Percentiles rank a stretch among this genome's conserved stretches.
Conservation (phyloP, 2,329 filamentous ascomycete genomes). For the Fusarium penzigii region DNA sequence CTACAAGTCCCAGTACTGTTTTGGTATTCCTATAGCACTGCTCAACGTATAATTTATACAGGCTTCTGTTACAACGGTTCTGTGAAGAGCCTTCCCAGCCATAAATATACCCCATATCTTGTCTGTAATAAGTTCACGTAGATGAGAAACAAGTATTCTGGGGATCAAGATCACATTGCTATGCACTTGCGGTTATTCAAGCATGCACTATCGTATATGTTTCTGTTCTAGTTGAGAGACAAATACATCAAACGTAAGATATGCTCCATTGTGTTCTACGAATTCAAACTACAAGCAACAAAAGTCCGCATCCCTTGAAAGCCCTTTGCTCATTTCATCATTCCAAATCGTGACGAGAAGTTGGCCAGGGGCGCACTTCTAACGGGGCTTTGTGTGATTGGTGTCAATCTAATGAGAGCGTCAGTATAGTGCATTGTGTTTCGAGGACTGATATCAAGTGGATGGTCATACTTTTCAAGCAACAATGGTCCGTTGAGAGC, state of each 20-base stretch:
- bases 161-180: too few relatives aligned
- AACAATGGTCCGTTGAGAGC: slow-evolving; percentile 84
- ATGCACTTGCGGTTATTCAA: too few relatives aligned
- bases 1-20: too few relatives aligned
- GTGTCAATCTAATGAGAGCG: slow-evolving; percentile 56
- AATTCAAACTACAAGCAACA: background rate
- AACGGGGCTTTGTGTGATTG: slow-evolving; percentile 58
- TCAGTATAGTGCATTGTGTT: slow-evolving; percentile 26
- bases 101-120: too few relatives aligned
- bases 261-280: background rate
- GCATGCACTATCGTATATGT: too few relatives aligned
- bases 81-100: too few relatives aligned
- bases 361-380: slow-evolving; percentile 67
- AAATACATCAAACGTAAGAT: background rate
- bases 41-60: too few relatives aligned
- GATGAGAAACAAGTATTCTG: too few relatives aligned
- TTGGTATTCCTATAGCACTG: too few relatives aligned
- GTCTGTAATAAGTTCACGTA: too few relatives aligned
- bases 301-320: slow-evolving; percentile 1
- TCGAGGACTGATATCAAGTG: background rate
- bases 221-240: too few relatives aligned
- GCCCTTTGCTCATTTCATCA: slow-evolving; percentile 4
- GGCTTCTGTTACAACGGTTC: too few relatives aligned
- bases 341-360: slow-evolving; percentile 73
- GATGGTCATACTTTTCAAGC: slow-evolving; percentile 77